Percentiles rank a stretch among this genome's conserved stretches.
phyloP scores from a whole-genome alignment of 1,139 yeast genomes.

The Yamadazyma pseudoaaseri region DNA sequence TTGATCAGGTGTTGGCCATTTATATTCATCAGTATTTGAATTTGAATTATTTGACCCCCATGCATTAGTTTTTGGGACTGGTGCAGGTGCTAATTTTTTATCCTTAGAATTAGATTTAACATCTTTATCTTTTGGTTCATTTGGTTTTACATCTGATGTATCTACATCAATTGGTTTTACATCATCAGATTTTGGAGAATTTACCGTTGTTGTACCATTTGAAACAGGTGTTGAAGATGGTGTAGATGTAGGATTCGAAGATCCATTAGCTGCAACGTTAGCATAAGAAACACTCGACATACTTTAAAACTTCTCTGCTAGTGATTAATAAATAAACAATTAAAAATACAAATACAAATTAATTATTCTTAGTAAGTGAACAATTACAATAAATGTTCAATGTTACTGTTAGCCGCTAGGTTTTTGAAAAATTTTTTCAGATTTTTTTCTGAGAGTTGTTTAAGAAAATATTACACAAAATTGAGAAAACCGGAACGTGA shows the following conservation, averaged over 20 bases:
- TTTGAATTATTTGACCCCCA: conserved; percentile 51
- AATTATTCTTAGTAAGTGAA: too few relatives aligned
- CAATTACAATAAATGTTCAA: too few relatives aligned
- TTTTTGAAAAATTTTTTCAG: not conserved
- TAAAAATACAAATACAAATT: too few relatives aligned
- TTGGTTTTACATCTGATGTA: not conserved
- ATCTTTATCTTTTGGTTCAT: conserved; percentile 4
- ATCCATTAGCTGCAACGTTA: conserved; percentile 40
- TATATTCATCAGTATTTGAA: conserved; percentile 41
- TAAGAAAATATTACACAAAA: not conserved
- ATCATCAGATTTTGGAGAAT: conserved; percentile 5
- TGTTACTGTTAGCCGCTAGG: not conserved
- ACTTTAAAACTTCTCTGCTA: not conserved
- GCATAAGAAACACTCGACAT: conserved; percentile 29
- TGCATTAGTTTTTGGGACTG: conserved; percentile 67
- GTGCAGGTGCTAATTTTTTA: conserved; percentile 67
- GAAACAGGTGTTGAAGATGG: conserved; percentile 6
- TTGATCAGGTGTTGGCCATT: conserved; percentile 62
- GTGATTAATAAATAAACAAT: not conserved
- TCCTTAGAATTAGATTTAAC: conserved; percentile 12
- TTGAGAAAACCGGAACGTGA: not conserved
- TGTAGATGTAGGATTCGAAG: conserved; percentile 8
- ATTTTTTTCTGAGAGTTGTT: not conserved
- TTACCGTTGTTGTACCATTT: conserved; percentile 7
- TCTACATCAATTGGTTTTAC: not conserved